A percentile compares a stretch with the other conserved stretches of the same genome.
Evolutionary conservation across 805 yeast genomes (phyloP).

Genomic region (Saccharomycopsis babjevae): DNA sequence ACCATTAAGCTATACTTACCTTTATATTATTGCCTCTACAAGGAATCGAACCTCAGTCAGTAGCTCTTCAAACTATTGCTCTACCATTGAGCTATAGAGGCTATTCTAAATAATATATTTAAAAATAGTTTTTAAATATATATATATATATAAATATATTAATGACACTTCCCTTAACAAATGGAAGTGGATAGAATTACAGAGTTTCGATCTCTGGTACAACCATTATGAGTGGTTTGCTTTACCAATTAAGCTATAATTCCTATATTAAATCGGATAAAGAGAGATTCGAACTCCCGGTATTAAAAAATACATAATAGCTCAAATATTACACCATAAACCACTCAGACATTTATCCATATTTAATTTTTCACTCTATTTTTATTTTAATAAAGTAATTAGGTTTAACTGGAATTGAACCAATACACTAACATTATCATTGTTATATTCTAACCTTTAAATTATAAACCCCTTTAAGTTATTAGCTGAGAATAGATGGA

Average conservation of each 20-base stretch:
- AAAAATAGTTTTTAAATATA: too few species aligned
- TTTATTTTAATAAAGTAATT: slow-evolving; percentile 1
- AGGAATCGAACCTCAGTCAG: slow-evolving; percentile 22
- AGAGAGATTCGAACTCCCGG: slow-evolving; percentile 21
- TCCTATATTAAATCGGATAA: slow-evolving; percentile 16
- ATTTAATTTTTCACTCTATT: slow-evolving; percentile 2
- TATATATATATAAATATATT: too few species aligned
- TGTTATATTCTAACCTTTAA: slow-evolving; percentile 19
- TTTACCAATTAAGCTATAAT: slow-evolving; percentile 22
- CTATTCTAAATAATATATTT: too few species aligned
- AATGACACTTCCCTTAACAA: too few species aligned
- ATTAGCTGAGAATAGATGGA: slow-evolving; percentile 7
- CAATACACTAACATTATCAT: slow-evolving; percentile 18
- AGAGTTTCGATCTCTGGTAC: slow-evolving; percentile 20
- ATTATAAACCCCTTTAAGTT: slow-evolving; percentile 10
- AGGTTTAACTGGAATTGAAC: slow-evolving; percentile 18
- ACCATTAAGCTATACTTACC: slow-evolving; percentile 16
- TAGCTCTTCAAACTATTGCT: slow-evolving; percentile 20
- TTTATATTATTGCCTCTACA: slow-evolving; percentile 10
- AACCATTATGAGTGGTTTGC: slow-evolving; percentile 20
- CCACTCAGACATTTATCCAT: slow-evolving; percentile 20
- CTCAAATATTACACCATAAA: slow-evolving; percentile 20
- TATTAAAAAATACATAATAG: slow-evolving; percentile 18
- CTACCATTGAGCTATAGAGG: slow-evolving; percentile 20
- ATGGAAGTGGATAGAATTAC: slow-evolving; percentile 14